Evolutionary conservation across 768 basidiomycete species (phyloP).

Genomic region (Leccinum ochraceum): DNA sequence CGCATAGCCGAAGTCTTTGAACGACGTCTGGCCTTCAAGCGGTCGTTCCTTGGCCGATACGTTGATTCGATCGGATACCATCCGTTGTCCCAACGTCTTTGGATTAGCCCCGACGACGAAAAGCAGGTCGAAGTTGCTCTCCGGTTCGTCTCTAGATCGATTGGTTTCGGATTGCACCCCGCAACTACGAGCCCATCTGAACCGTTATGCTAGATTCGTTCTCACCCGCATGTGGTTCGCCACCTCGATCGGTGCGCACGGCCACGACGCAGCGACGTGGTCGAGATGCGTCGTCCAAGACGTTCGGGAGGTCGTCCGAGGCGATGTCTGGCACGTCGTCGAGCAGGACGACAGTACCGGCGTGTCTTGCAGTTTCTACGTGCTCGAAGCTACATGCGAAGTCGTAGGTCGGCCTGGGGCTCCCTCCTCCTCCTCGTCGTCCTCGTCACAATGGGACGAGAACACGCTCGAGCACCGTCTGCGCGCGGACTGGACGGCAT

Average conservation of each 20-base stretch:
- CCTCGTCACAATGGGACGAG: no score
- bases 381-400: conserved; percentile 74
- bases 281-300: conserved; percentile 42
- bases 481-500: no score
- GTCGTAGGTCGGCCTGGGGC: conserved; percentile 49
- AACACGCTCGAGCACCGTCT: no score
- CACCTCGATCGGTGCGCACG: conserved; percentile 50
- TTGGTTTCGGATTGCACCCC: background rate
- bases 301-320: conserved; percentile 50
- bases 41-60: conserved; percentile 51
- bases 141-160: conserved; percentile 42
- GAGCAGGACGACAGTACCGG: conserved; percentile 23
- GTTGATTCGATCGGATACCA: conserved; percentile 30
- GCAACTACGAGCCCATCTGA: conserved; percentile 1
- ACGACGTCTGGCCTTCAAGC: conserved; percentile 30
- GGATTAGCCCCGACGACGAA: conserved; percentile 57
- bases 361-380: conserved; percentile 42
- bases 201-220: conserved; percentile 49
- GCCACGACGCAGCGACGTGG: conserved; percentile 36
- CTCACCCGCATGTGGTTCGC: conserved; percentile 64
- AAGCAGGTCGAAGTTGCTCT: conserved; percentile 57
- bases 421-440: conserved; percentile 15
- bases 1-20: conserved; percentile 38
- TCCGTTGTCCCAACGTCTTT: conserved; percentile 47
- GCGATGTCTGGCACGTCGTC: conserved; percentile 63